A percentile compares a stretch with the other conserved stretches of the same genome.
Conservation (phyloP, 2,329 filamentous ascomycete genomes). For the Ceratocystis eucalypticola region DNA sequence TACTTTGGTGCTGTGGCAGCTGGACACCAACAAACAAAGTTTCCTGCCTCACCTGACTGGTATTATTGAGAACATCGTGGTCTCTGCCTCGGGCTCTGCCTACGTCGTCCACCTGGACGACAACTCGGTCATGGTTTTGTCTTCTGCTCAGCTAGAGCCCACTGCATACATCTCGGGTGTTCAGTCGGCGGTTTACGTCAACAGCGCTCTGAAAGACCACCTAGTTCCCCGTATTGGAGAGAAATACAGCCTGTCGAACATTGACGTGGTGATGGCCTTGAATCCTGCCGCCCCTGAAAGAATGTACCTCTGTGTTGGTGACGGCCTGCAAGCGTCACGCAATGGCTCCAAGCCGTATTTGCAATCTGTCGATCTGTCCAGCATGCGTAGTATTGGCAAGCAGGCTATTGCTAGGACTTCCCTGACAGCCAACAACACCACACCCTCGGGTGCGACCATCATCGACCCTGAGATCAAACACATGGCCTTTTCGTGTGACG, state of each 20-base stretch:
- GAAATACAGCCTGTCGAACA: slow-evolving; percentile 28
- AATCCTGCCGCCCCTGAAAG: slow-evolving; percentile 49
- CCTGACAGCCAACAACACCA: slow-evolving; percentile 65
- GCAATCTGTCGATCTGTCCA: slow-evolving; percentile 76
- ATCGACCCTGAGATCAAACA: slow-evolving; percentile 65
- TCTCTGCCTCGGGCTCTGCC: slow-evolving; percentile 65
- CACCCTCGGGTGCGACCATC: slow-evolving; percentile 51
- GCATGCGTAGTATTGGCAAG: slow-evolving; percentile 63
- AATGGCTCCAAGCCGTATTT: slow-evolving; percentile 43
- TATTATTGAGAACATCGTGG: slow-evolving; percentile 67
- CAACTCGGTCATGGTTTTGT: slow-evolving; percentile 82
- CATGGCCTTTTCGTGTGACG: slow-evolving; percentile 64
- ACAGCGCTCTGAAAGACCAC: slow-evolving; percentile 38
- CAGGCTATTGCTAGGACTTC: slow-evolving; percentile 85
- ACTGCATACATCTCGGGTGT: slow-evolving; percentile 74
- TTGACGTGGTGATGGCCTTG: slow-evolving; percentile 35
- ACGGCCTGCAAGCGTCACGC: slow-evolving; percentile 43
- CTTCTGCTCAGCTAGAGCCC: slow-evolving; percentile 76
- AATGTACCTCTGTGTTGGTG: slow-evolving; percentile 55
- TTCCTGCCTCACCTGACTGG: slow-evolving; percentile 83
- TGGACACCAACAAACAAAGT: slow-evolving; percentile 71
- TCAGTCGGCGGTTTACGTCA: slow-evolving; percentile 47
- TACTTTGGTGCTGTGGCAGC: slow-evolving; percentile 81
- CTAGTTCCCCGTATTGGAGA: slow-evolving; percentile 35
- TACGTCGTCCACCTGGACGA: slow-evolving; percentile 81